phyloP scores from a whole-genome alignment of 139 green algal genomes.

The Limnomonas spitsbergensis region DNA sequence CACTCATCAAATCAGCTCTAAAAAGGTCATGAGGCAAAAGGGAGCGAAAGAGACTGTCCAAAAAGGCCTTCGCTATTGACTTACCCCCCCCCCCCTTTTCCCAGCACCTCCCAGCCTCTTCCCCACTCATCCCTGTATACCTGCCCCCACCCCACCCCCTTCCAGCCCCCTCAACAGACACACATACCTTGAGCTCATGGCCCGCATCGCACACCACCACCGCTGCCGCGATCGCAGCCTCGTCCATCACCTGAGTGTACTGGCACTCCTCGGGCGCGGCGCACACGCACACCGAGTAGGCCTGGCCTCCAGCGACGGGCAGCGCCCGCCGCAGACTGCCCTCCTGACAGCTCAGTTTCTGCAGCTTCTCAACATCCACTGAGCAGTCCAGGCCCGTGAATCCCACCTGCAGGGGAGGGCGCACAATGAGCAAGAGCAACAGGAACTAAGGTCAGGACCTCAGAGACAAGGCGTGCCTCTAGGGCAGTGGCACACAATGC shows the following conservation, averaged over 20 bases:
- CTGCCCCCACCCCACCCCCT: too few species aligned
- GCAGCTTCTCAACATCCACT: slow-evolving; percentile 19
- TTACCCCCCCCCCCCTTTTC: too few species aligned
- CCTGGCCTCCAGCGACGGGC: slow-evolving; percentile 11
- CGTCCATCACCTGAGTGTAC: not conserved
- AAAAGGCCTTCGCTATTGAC: too few species aligned
- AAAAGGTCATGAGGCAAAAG: too few species aligned
- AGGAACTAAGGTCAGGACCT: not conserved
- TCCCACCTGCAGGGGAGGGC: slow-evolving; percentile 1
- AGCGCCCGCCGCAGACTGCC: not conserved
- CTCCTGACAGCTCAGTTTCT: not conserved
- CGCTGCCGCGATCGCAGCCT: not conserved
- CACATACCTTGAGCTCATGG: slow-evolving; percentile 22
- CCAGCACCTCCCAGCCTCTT: too few species aligned
- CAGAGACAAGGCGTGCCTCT: not conserved
- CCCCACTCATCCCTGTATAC: too few species aligned
- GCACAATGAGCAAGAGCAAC: too few species aligned
- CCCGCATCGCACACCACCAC: slow-evolving; percentile 24
- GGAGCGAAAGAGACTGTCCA: too few species aligned
- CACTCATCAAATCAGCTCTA: not conserved
- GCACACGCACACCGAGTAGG: slow-evolving; percentile 24
- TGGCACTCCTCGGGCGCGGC: not conserved
- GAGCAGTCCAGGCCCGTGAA: slow-evolving; percentile 62
- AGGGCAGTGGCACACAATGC: not conserved
- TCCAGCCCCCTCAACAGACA: too few species aligned